Evolutionary conservation across 176 grass and related monocot species (phyloP), one percentile per base, ranked within the genome.

Genomic region (Triticum turgidum): DNA sequence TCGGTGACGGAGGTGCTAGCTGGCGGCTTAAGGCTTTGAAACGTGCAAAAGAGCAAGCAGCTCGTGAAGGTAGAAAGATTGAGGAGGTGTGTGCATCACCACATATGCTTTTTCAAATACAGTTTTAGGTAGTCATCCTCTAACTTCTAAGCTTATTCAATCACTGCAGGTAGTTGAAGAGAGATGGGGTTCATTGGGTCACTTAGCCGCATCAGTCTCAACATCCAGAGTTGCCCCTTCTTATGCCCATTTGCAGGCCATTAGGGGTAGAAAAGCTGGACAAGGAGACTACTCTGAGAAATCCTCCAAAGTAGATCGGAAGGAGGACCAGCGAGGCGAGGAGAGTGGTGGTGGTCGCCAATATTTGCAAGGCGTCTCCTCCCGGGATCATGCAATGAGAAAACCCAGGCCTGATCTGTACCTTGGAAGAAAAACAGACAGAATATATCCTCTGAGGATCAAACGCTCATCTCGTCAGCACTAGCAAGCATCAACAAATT

Each of bases 1-100:
- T 98, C n/a, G 97, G 94, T 56, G 97, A 99, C 69, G 97, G 97
- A 33, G 92, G 97, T 80, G 97, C 94, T 68, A 99, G 97, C 82
- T 99, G 97, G 97, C 94, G 92, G 83, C 69, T 99, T 47, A 99
- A 99, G 90, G 97, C 97, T 78, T 89, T 99, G 82, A 99, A 91
- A 71, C 92, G 97, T 85, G 97, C 97, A 56, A 99, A 94, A 92
- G 97, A 99, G 85, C 97, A 99, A 86, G 92, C 97, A 77, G 79
- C 87, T 83, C 88, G 94, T 22, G 94, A 96, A 90, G 97, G 97
- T 54, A 83, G 77, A 74, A 86, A 91, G 15, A 85, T 98, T 37
- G 87, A 96, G 39, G 90, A 98, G 86, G 97, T 98, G 86, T 65
- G 83, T 61, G 17, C 56, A 63, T 69, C 12, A 1, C 29, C 7